A percentile compares a stretch with the other conserved stretches of the same genome.
Evolutionary conservation across 345 rosid species (phyloP).

Genomic region (Erysimum cheiranthoides): DNA sequence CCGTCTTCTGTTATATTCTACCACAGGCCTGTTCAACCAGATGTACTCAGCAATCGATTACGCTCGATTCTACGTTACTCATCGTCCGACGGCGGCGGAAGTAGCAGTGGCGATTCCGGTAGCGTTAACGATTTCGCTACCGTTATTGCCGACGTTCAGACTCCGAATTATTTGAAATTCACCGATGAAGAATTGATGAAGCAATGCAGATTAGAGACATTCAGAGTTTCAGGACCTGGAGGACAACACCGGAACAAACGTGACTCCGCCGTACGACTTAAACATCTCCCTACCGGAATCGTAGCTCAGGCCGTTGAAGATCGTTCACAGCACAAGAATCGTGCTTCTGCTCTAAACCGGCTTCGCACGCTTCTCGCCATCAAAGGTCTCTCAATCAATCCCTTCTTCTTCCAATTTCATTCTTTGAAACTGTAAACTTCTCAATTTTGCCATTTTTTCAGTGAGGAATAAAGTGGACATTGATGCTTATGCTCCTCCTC

Average conservation of each 20-base stretch:
- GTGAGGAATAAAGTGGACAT: slow-evolving; percentile 75
- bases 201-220: slow-evolving; percentile 74
- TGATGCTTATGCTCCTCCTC: slow-evolving; percentile 68
- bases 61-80: slow-evolving; percentile 29
- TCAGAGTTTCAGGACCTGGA: slow-evolving; percentile 86
- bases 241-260: slow-evolving; percentile 99
- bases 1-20: slow-evolving; percentile 19
- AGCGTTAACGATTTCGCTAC: not conserved
- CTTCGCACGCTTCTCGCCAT: slow-evolving; percentile 82
- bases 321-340: slow-evolving; percentile 93
- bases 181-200: slow-evolving; percentile 79
- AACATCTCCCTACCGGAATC: slow-evolving; percentile 85
- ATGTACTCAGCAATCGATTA: slow-evolving; percentile 5
- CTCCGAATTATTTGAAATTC: slow-evolving; percentile 53
- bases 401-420: not conserved
- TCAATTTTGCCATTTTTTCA: slow-evolving; percentile 34
- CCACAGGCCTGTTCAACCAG: not conserved
- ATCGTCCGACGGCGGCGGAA: slow-evolving; percentile 28
- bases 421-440: not conserved
- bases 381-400: slow-evolving; percentile 54
- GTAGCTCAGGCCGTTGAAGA: slow-evolving; percentile 87
- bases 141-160: not conserved
- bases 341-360: slow-evolving; percentile 79
- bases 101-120: not conserved
- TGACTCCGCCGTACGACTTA: slow-evolving; percentile 88